Evolutionary conservation across 352 stramenopile species (phyloP).

Genomic region (Achlya hypogyna): DNA sequence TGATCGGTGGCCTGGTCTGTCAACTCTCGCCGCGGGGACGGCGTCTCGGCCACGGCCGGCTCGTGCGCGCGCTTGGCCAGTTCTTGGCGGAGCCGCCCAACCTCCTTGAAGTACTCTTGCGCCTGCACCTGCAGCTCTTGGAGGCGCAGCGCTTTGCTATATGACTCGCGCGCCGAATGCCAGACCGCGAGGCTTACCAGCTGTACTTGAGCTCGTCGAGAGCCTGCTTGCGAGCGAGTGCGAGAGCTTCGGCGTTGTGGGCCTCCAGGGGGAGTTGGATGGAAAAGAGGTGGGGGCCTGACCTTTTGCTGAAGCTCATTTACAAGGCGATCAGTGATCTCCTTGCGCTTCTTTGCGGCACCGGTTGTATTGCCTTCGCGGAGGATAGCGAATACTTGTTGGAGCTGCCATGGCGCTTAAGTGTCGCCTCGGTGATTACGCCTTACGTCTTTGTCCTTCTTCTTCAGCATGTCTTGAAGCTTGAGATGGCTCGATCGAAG

Average conservation of each 20-base stretch:
- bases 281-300: not conserved
- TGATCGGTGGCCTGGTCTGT: too few species aligned
- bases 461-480: slow-evolving; percentile 5
- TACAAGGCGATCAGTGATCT: not conserved
- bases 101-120: slow-evolving; percentile 2
- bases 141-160: not conserved
- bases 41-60: too few species aligned
- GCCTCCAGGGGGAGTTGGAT: not conserved
- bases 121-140: not conserved
- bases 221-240: not conserved
- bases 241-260: not conserved
- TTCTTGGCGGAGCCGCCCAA: not conserved
- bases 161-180: too few species aligned
- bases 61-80: too few species aligned
- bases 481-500: not conserved
- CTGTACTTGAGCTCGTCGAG: slow-evolving; percentile 1
- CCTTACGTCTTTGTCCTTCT: slow-evolving; percentile 1
- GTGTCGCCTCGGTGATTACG: not conserved
- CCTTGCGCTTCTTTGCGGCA: not conserved
- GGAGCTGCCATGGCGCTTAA: not conserved
- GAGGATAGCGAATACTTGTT: not conserved
- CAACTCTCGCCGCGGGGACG: too few species aligned
- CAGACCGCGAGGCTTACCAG: too few species aligned
- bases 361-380: not conserved
- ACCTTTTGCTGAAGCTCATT: not conserved